These are phyloP conservation scores for Draba incana DNA, from an alignment of 345 rosid genomes.

Conservation along the genomic window DNA sequence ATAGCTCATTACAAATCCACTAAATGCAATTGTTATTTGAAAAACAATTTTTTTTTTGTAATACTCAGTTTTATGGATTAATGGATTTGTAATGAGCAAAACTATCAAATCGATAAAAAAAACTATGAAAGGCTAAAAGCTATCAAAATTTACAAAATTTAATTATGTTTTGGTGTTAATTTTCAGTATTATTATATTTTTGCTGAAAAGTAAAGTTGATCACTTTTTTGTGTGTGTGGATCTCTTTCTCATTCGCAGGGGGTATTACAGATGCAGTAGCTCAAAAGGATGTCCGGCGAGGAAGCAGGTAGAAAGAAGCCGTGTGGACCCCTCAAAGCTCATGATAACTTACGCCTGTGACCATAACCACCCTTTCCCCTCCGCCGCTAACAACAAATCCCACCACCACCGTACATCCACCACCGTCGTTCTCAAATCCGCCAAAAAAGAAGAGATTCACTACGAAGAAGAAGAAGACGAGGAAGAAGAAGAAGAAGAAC, in stretches of 20 bases:
- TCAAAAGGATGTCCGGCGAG: conserved; percentile 85
- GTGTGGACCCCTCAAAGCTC: conserved; percentile 62
- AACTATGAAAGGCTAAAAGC: too few species aligned
- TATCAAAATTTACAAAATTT: too few species aligned
- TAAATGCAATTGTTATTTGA: too few species aligned
- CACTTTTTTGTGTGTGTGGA: background rate
- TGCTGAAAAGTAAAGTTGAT: background rate
- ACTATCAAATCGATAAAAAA: too few species aligned
- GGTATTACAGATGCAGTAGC: conserved; percentile 79
- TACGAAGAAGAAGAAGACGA: conserved; percentile 36
- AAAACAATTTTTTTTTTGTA: too few species aligned
- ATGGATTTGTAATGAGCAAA: too few species aligned
- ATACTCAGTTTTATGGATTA: too few species aligned
- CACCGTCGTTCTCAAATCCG: conserved; percentile 41
- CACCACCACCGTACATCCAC: conserved; percentile 48
- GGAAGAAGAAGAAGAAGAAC: conserved; percentile 13
- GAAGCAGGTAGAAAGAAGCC: conserved; percentile 80
- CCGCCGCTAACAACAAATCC: conserved; percentile 45
- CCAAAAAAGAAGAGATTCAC: conserved; percentile 25
- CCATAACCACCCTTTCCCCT: conserved; percentile 65
- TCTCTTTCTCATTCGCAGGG: conserved; percentile 46
- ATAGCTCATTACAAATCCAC: too few species aligned
- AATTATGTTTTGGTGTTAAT: too few species aligned
- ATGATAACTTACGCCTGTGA: conserved; percentile 69
- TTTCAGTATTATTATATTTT: too few species aligned